Percentiles rank a stretch among this genome's conserved stretches.
Evolutionary conservation across 2,329 filamentous ascomycete genomes (phyloP).

Genomic region (Exophiala lecanii-corni): DNA sequence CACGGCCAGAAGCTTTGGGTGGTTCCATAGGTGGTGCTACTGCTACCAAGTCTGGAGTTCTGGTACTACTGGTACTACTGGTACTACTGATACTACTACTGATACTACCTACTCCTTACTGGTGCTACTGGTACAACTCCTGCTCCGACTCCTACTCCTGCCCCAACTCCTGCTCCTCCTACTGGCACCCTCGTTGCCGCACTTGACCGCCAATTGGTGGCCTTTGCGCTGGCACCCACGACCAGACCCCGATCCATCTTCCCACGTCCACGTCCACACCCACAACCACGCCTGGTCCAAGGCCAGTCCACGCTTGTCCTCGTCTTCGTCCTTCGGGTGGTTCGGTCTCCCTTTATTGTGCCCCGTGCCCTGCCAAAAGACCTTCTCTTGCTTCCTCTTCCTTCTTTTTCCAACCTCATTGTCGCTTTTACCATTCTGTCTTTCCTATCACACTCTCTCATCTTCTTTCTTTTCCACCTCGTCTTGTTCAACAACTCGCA

Average conservation of each 20-base stretch:
- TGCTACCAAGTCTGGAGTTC: too few relatives aligned
- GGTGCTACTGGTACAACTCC: too few relatives aligned
- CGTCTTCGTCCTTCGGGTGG: conserved; percentile 2
- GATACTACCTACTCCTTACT: too few relatives aligned
- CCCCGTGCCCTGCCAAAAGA: conserved; percentile 3
- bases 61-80: too few relatives aligned
- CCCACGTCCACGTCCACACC: too few relatives aligned
- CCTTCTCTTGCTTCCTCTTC: conserved; percentile 25
- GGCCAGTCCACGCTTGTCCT: too few relatives aligned
- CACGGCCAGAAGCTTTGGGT: not conserved
- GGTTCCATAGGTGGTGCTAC: not conserved
- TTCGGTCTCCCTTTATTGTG: conserved; percentile 5
- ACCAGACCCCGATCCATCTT: too few relatives aligned
- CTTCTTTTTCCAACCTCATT: conserved; percentile 30
- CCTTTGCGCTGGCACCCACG: not conserved
- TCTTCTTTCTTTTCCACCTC: conserved; percentile 28
- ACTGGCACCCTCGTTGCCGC: too few relatives aligned
- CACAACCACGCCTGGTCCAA: too few relatives aligned
- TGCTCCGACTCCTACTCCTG: too few relatives aligned
- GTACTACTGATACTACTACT: too few relatives aligned
- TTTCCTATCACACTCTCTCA: conserved; percentile 29
- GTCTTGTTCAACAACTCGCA: conserved; percentile 27
- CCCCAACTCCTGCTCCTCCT: too few relatives aligned
- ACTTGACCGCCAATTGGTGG: not conserved
- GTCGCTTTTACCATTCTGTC: conserved; percentile 23